These are phyloP conservation scores for Blastobotrys petasosporus DNA, from an alignment of 1,139 yeast species.

Conservation along the genomic window DNA sequence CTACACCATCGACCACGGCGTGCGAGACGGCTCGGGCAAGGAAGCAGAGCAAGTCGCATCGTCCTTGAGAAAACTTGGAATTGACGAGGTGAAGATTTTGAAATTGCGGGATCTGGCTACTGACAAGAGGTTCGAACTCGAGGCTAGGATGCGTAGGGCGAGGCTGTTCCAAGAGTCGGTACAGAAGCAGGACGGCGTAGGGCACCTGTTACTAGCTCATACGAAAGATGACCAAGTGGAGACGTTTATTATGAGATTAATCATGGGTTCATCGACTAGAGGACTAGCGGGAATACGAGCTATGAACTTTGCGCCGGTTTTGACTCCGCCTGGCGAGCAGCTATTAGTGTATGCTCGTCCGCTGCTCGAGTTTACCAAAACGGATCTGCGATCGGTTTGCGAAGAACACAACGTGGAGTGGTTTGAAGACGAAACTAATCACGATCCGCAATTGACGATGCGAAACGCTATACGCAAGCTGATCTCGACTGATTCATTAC, in stretches of 20 bases:
- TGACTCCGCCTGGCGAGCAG: conserved; percentile 17
- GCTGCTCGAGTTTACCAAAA: conserved; percentile 43
- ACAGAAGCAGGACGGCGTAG: conserved; percentile 22
- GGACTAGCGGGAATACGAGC: conserved; percentile 47
- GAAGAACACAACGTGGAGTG: conserved; percentile 39
- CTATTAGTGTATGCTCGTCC: conserved; percentile 44
- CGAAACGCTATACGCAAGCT: conserved; percentile 43
- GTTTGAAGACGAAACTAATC: conserved; percentile 67
- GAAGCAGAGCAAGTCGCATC: conserved; percentile 46
- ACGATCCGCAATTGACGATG: conserved; percentile 46
- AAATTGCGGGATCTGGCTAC: conserved; percentile 34
- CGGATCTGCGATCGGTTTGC: conserved; percentile 46
- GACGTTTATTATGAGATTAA: conserved; percentile 54
- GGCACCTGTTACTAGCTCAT: conserved; percentile 54
- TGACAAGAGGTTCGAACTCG: conserved; percentile 19
- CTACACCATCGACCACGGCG: conserved; percentile 54
- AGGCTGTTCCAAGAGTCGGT: conserved; percentile 39
- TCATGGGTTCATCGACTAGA: conserved; percentile 49
- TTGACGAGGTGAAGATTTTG: conserved; percentile 37
- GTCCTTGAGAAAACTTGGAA: conserved; percentile 37
- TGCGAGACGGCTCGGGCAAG: conserved; percentile 41
- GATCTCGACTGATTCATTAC: conserved; percentile 9
- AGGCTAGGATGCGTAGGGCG: conserved; percentile 45
- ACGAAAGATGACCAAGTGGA: conserved; percentile 69
- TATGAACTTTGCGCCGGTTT: conserved; percentile 23